Evolutionary conservation across 169 alveolate genomes (phyloP), one percentile per base, ranked within the genome.

Genomic region (Besnoitia besnoiti): DNA sequence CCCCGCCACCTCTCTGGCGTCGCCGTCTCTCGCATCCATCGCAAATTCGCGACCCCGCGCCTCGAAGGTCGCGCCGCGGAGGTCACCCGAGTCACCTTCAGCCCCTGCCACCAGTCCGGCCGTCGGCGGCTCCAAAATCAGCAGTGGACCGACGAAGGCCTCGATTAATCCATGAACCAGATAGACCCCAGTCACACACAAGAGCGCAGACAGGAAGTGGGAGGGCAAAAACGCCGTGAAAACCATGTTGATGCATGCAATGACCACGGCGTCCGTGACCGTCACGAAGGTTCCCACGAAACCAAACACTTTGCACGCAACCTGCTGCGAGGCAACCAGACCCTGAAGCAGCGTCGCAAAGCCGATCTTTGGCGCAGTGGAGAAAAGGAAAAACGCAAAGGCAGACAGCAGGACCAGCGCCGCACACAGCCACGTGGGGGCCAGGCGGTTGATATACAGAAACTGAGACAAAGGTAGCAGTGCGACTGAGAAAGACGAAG

Each of bases 341-440:
- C 92, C 85, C 67, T 92, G 95, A 55, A 92, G 92, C 88, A 92
- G 93, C 10, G 82, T 39, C 42, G 95, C 90, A 61, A 89, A 88
- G 33, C 95, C 95, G 44, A 89, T 55, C 49, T 92, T 92, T 0
- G 95, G 95, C 0, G 93, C 93, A 35, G 93, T 84, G 35, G 91
- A 85, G 91, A 79, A 92, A 8, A 77, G 89, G 50, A 85, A 92
- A 77, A 92, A 92, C 51, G 76, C 1, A 67, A 92, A 87, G 47
- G 85, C 76, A 27, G 91, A 55, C n/a, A 76, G 49, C 77, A 77
- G 51, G 40, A 67, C 67, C 37, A 87, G 76, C 1, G 47, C 79
- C 67, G 61, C 44, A n/a, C 77, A 61, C 37, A 33, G 39, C 76
- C 49, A 8, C 61, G 30, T 12, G 12, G 93, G 76, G 30, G 73